Evolutionary conservation across 2,329 filamentous ascomycete genomes (phyloP).

Genomic region (Dothideomycetes sp.): DNA sequence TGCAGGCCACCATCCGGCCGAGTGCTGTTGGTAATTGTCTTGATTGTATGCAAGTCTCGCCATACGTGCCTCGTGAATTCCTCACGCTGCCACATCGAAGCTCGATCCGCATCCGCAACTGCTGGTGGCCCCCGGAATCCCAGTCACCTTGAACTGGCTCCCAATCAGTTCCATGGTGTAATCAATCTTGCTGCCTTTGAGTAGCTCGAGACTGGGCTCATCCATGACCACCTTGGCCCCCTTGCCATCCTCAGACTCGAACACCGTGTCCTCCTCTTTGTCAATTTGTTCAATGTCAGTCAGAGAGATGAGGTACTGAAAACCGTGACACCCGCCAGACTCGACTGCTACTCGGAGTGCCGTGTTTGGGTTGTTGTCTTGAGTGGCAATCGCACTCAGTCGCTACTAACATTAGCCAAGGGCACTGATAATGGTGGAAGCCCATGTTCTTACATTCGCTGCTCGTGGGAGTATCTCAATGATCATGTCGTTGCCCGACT

Average conservation of each 20-base stretch:
- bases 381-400: constrained; percentile 52
- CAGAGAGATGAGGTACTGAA: constrained; percentile 92
- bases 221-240: constrained; percentile 78
- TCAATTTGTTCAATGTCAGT: constrained; percentile 48
- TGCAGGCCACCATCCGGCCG: no score
- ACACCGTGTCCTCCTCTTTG: constrained; percentile 76
- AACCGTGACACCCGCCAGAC: constrained; percentile 91
- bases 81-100: constrained; percentile 62
- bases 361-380: constrained; percentile 57
- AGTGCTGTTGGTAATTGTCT: no score
- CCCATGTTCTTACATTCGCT: constrained; percentile 49
- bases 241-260: constrained; percentile 48
- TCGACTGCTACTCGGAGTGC: constrained; percentile 88
- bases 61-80: no score
- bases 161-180: constrained; percentile 94
- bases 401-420: constrained; percentile 30
- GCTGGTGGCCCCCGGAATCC: constrained; percentile 83
- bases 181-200: constrained; percentile 91
- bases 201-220: constrained; percentile 69
- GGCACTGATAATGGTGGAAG: background rate
- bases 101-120: constrained; percentile 96
- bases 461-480: constrained; percentile 78
- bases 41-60: no score
- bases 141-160: constrained; percentile 90
- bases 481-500: constrained; percentile 73